Percentiles rank a stretch among this genome's conserved stretches.
phyloP scores from a whole-genome alignment of 495 filamentous ascomycete species.

The Viridothelium virens region DNA sequence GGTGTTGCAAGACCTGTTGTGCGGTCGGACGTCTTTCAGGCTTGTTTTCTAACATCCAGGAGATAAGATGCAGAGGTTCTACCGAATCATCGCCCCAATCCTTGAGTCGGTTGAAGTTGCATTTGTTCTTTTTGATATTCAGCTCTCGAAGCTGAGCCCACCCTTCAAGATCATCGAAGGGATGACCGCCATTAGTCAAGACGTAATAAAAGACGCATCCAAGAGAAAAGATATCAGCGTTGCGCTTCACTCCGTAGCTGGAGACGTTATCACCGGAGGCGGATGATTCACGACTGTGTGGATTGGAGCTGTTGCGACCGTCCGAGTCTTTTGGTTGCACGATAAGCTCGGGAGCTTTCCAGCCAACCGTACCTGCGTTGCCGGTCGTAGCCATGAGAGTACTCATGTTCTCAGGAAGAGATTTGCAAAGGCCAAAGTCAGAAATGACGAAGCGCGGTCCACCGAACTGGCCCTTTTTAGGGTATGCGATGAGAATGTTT shows the following conservation, averaged over 20 bases:
- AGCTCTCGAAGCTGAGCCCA: conserved; percentile 78
- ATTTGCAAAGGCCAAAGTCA: conserved; percentile 97
- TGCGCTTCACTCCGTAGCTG: conserved; percentile 77
- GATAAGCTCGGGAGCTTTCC: conserved; percentile 91
- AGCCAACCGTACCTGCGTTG: conserved; percentile 88
- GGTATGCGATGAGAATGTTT: conserved; percentile 74
- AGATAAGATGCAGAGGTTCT: conserved; percentile 79
- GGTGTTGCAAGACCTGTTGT: conserved; percentile 72
- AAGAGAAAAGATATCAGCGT: conserved; percentile 94
- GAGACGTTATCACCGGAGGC: conserved; percentile 28
- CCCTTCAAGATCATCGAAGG: conserved; percentile 85
- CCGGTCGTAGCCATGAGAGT: conserved; percentile 91
- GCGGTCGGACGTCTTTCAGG: conserved; percentile 62
- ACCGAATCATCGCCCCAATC: conserved; percentile 70
- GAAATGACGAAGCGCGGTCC: conserved; percentile 79
- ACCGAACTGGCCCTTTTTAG: conserved; percentile 40
- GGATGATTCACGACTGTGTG: conserved; percentile 30
- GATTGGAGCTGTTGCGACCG: conserved; percentile 28
- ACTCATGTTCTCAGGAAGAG: conserved; percentile 88
- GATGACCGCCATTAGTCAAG: conserved; percentile 81
- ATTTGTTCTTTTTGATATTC: conserved; percentile 85
- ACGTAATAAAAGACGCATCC: conserved; percentile 97
- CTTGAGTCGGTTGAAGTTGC: conserved; percentile 62
- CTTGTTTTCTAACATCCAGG: conserved; percentile 68
- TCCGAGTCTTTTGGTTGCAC: conserved; percentile 60